These are phyloP conservation scores for Waltiozyma sp. DNA, from an alignment of 1,139 yeast species.

Conservation along the genomic window DNA sequence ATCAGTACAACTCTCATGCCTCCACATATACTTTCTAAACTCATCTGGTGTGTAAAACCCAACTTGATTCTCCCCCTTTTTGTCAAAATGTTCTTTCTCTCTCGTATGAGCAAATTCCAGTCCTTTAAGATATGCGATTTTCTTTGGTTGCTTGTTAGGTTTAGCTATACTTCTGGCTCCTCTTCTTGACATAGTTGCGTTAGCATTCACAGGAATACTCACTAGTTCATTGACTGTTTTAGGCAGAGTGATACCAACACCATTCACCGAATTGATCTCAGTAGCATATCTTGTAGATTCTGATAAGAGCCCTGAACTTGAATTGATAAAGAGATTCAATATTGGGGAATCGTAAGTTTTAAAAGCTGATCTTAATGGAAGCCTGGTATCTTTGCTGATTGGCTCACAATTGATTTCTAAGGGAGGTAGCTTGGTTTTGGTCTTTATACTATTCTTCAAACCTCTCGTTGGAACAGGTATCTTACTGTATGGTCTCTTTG, in stretches of 20 bases:
- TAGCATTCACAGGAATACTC: constrained; percentile 50
- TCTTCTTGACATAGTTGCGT: constrained; percentile 3
- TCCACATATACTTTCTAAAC: neutral
- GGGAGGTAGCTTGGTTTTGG: neutral
- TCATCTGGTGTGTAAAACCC: constrained; percentile 6
- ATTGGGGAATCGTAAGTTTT: constrained; percentile 6
- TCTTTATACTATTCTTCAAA: constrained; percentile 5
- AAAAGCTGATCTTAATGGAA: constrained; percentile 8
- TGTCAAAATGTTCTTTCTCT: constrained; percentile 13
- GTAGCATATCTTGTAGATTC: constrained; percentile 75
- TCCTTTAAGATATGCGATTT: constrained; percentile 16
- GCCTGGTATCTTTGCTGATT: neutral
- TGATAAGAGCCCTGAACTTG: constrained; percentile 52
- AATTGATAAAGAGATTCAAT: constrained; percentile 48
- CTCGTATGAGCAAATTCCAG: constrained; percentile 4
- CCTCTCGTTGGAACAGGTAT: constrained; percentile 15
- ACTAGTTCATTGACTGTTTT: constrained; percentile 49
- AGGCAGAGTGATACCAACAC: constrained; percentile 57
- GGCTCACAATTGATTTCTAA: neutral
- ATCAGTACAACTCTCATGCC: neutral
- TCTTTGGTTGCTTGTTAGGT: constrained; percentile 8
- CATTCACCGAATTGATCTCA: constrained; percentile 54
- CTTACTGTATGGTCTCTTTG: constrained; percentile 7
- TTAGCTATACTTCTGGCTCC: constrained; percentile 12
- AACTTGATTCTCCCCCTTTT: constrained; percentile 9